Evolutionary conservation across 805 yeast genomes (phyloP).

Genomic region (Metschnikowia henanensis): DNA sequence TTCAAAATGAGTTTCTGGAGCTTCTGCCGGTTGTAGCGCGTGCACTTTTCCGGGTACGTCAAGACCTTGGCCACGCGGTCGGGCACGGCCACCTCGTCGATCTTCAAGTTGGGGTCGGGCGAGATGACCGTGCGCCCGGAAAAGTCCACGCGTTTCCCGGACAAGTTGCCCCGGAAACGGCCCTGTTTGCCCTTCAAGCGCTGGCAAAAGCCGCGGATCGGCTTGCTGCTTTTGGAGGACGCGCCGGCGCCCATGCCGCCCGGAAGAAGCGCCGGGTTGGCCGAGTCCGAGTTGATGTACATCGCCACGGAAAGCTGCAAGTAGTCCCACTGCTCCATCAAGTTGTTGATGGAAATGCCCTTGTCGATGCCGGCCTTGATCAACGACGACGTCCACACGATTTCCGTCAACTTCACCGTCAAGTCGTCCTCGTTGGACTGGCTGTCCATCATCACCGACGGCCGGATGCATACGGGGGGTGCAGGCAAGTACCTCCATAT

Average conservation of each 20-base stretch:
- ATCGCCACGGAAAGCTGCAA: constrained; percentile 93
- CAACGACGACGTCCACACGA: constrained; percentile 94
- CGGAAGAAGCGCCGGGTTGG: constrained; percentile 76
- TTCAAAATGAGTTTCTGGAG: constrained; percentile 70
- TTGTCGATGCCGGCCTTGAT: constrained; percentile 94
- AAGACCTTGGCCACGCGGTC: constrained; percentile 93
- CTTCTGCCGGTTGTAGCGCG: constrained; percentile 80
- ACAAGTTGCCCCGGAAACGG: constrained; percentile 95
- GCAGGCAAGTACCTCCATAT: constrained; percentile 98
- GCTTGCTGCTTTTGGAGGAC: constrained; percentile 55
- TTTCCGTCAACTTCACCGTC: constrained; percentile 93
- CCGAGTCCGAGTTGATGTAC: constrained; percentile 96
- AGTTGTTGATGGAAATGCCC: constrained; percentile 87
- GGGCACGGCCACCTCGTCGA: constrained; percentile 98
- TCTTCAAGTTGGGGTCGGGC: constrained; percentile 93
- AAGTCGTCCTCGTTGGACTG: constrained; percentile 97
- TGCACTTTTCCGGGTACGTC: constrained; percentile 94
- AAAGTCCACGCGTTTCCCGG: constrained; percentile 98
- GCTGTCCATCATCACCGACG: constrained; percentile 90
- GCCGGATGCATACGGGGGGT: constrained; percentile 98
- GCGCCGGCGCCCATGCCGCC: constrained; percentile 55
- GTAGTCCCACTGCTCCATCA: constrained; percentile 99
- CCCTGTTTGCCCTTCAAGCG: constrained; percentile 98
- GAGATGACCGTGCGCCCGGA: constrained; percentile 98
- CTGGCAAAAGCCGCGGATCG: constrained; percentile 95